Conservation (phyloP, 129 eudicot genomes). For the Flaveria ramosissima region DNA sequence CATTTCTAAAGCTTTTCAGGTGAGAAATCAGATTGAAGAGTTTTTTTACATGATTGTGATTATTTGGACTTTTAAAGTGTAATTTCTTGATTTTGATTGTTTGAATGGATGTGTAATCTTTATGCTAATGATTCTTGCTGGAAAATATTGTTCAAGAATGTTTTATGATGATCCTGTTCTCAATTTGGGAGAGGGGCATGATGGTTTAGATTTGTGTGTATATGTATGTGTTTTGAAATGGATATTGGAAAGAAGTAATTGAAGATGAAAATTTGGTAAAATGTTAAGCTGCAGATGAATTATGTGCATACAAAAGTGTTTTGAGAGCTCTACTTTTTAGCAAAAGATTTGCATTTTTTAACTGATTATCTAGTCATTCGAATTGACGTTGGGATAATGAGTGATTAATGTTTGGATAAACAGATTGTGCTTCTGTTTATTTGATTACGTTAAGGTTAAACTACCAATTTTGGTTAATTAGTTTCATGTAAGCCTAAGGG, state of each 20-base stretch:
- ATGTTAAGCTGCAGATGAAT: slow-evolving; percentile 11
- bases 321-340: slow-evolving; percentile 4
- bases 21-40: neutral
- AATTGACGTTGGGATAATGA: neutral
- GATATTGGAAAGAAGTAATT: slow-evolving; percentile 5
- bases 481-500: neutral
- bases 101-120: neutral
- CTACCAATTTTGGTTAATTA: neutral
- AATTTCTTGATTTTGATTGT: slow-evolving; percentile 1
- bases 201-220: neutral
- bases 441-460: neutral
- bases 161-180: neutral
- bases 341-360: slow-evolving; percentile 8
- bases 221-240: slow-evolving; percentile 18
- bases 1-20: slow-evolving; percentile 79
- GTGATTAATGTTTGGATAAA: neutral
- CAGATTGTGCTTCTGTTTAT: neutral
- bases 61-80: neutral
- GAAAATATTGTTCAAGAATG: neutral
- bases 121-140: slow-evolving; percentile 1
- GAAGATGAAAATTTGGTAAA: slow-evolving; percentile 11
- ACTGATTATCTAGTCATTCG: neutral
- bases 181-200: neutral
- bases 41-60: neutral
- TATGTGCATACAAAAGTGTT: slow-evolving; percentile 13